Conservation (phyloP, 768 basidiomycete species). For the Lactifluus volemus region DNA sequence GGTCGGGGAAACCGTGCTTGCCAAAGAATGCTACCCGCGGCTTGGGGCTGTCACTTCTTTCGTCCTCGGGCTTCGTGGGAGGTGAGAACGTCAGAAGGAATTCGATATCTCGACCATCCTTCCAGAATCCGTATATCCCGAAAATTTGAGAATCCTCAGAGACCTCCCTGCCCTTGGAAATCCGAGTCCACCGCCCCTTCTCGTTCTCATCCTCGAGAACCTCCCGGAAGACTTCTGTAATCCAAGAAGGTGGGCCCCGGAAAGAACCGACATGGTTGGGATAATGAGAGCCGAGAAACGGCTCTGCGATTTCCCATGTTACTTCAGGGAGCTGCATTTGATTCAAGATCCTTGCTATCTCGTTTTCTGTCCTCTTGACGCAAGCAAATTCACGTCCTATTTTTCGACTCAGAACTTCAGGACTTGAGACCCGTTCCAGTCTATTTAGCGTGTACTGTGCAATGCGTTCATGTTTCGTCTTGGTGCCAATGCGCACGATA, state of each 20-base stretch:
- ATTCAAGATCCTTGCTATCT: constrained; percentile 41
- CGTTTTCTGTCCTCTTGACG: constrained; percentile 37
- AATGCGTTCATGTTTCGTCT: constrained; percentile 51
- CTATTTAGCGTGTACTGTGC: constrained; percentile 51
- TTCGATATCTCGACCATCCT: not conserved
- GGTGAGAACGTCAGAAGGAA: not conserved
- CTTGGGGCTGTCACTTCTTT: not conserved
- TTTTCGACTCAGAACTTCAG: constrained; percentile 32
- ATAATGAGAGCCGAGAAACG: constrained; percentile 36
- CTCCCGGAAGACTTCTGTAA: not conserved
- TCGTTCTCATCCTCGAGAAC: not conserved
- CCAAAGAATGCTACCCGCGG: constrained; percentile 28
- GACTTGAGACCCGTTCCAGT: constrained; percentile 38
- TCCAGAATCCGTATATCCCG: constrained; percentile 10
- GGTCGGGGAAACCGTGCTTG: constrained; percentile 26
- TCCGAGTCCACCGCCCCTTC: not conserved
- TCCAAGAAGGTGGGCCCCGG: constrained; percentile 30
- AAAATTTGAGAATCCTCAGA: not conserved
- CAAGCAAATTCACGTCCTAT: constrained; percentile 28
- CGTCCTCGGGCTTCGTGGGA: not conserved
- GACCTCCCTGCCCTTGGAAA: not conserved
- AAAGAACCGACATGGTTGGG: constrained; percentile 43
- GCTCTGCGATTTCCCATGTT: constrained; percentile 26
- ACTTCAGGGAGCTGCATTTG: constrained; percentile 4
- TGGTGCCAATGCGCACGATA: constrained; percentile 58